Evolutionary conservation across 2,329 filamentous ascomycete species (phyloP).

Genomic region (Botryotinia narcissicola): DNA sequence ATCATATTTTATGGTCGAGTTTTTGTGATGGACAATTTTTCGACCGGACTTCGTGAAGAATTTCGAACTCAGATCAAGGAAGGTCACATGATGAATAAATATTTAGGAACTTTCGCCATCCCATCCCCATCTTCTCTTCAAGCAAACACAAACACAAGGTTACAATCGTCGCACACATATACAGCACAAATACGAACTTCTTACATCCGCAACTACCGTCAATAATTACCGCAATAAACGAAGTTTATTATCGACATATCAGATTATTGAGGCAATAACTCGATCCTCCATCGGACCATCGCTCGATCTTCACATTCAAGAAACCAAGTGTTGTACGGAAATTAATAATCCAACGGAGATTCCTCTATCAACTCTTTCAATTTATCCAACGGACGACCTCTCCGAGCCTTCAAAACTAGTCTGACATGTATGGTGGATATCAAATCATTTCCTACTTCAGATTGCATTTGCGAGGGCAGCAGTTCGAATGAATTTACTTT

Average conservation of each 20-base stretch:
- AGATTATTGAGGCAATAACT: not conserved
- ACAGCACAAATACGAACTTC: not conserved
- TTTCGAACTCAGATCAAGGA: not conserved
- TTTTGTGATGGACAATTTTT: not conserved
- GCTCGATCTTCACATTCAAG: not conserved
- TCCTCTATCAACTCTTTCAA: not conserved
- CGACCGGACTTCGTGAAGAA: not conserved
- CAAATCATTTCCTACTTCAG: not conserved
- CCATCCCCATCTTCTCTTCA: not conserved
- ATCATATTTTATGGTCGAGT: not conserved
- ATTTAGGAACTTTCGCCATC: not conserved
- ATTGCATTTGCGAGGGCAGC: not conserved
- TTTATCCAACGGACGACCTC: constrained; percentile 6
- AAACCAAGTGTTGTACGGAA: not conserved
- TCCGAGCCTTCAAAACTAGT: not conserved
- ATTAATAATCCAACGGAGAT: not conserved
- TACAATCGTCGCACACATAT: not conserved
- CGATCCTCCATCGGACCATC: not conserved
- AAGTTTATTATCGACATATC: not conserved
- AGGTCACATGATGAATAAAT: constrained; percentile 12
- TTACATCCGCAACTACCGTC: not conserved
- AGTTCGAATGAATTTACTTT: not conserved
- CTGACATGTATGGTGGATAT: not conserved
- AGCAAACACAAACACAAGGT: not conserved
- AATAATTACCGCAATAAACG: not conserved